A percentile compares a stretch with the other conserved stretches of the same genome.
Conservation (phyloP, 2,329 filamentous ascomycete genomes). For the Paecilomyces dactylethromorphus region DNA sequence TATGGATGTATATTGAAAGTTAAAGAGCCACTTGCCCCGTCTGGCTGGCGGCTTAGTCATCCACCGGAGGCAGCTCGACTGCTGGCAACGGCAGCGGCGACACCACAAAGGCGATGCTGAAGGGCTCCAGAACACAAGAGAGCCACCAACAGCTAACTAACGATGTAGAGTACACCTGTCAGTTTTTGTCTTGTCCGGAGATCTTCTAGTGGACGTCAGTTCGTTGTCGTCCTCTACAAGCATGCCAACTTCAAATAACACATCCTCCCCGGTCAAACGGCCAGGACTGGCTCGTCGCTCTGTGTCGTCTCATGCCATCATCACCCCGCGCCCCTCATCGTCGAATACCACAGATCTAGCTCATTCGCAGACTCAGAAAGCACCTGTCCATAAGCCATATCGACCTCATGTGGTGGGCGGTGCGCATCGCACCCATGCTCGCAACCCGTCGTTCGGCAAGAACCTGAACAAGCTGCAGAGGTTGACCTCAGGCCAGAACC, state of each 20-base stretch:
- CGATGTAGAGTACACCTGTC: background rate
- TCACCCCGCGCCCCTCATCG: slow-evolving; percentile 25
- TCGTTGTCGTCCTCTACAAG: background rate
- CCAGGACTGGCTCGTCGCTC: slow-evolving; percentile 33
- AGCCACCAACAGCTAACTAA: background rate
- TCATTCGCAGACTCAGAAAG: slow-evolving; percentile 24
- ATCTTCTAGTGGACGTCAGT: background rate
- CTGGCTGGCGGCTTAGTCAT: background rate
- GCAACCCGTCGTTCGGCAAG: slow-evolving; percentile 39
- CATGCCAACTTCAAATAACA: slow-evolving; percentile 12
- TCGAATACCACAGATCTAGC: slow-evolving; percentile 25
- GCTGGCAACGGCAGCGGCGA: background rate
- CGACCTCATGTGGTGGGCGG: slow-evolving; percentile 38
- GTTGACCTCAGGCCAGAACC: slow-evolving; percentile 20
- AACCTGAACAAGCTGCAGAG: slow-evolving; percentile 38
- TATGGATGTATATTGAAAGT: background rate
- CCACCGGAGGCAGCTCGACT: background rate
- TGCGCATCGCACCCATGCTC: slow-evolving; percentile 32
- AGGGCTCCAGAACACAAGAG: background rate
- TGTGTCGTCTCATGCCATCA: slow-evolving; percentile 33
- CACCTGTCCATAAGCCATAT: slow-evolving; percentile 26
- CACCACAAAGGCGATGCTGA: background rate
- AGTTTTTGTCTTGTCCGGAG: background rate
- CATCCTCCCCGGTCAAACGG: slow-evolving; percentile 33
- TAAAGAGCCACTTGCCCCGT: background rate